These are phyloP conservation scores for Geranomyces variabilis DNA, from an alignment of 192 early-diverging fungal species.

Conservation along the genomic window DNA sequence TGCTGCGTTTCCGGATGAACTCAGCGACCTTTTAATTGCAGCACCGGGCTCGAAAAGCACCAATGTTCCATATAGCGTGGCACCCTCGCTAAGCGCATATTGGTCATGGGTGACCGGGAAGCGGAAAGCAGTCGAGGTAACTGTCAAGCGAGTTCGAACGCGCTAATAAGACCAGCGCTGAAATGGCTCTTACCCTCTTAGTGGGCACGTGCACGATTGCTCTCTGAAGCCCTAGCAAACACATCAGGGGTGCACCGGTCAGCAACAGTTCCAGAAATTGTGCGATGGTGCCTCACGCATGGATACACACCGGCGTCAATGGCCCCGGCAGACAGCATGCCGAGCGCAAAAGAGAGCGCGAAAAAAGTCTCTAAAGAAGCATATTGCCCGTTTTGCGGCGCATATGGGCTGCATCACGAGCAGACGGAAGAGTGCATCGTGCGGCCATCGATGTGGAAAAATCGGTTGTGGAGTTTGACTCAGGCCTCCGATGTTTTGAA, in stretches of 20 bases:
- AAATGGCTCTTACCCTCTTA: slow-evolving; percentile 11
- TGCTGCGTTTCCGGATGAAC: neutral
- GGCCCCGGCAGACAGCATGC: neutral
- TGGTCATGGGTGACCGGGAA: slow-evolving; percentile 50
- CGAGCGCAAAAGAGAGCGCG: neutral
- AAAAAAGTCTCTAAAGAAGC: neutral
- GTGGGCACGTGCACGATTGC: slow-evolving; percentile 42
- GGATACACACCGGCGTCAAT: slow-evolving; percentile 43
- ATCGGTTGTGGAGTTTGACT: slow-evolving; percentile 22
- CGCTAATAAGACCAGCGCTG: neutral
- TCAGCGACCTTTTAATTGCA: neutral
- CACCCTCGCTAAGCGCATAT: slow-evolving; percentile 36
- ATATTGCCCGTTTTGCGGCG: slow-evolving; percentile 25
- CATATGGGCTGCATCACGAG: slow-evolving; percentile 1
- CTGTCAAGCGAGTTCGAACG: neutral
- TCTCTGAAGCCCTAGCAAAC: slow-evolving; percentile 27
- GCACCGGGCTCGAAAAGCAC: neutral
- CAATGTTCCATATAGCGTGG: slow-evolving; percentile 46
- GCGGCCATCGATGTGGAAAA: slow-evolving; percentile 14
- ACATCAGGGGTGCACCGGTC: slow-evolving; percentile 18
- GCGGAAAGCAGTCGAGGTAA: slow-evolving; percentile 56
- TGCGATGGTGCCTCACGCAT: slow-evolving; percentile 51
- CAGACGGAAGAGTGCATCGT: neutral
- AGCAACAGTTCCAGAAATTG: slow-evolving; percentile 46
- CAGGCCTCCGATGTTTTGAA: neutral